These are phyloP conservation scores for Paramyrothecium sp. DNA, from an alignment of 2,329 filamentous ascomycete genomes.

Conservation along the genomic window DNA sequence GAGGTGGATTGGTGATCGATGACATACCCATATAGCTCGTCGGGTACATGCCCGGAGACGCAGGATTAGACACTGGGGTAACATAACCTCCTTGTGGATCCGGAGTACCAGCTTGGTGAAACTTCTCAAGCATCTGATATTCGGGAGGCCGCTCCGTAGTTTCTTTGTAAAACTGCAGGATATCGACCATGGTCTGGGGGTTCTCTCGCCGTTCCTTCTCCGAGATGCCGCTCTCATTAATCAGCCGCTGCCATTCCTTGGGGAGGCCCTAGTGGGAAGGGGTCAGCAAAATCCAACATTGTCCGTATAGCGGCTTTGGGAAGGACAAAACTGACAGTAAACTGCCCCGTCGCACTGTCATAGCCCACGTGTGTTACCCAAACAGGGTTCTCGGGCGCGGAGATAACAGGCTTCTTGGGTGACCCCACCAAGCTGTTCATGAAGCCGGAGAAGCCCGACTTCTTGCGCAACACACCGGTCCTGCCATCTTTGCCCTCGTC, in stretches of 20 bases:
- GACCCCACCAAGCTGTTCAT: conserved; percentile 82
- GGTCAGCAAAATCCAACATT: background rate
- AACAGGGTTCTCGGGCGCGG: conserved; percentile 95
- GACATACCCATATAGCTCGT: conserved; percentile 57
- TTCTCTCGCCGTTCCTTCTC: conserved; percentile 95
- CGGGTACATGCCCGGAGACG: conserved; percentile 54
- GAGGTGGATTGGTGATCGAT: conserved; percentile 72
- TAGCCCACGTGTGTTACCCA: conserved; percentile 98
- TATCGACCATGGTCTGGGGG: conserved; percentile 92
- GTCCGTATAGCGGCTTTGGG: conserved; percentile 9
- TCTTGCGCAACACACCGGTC: conserved; percentile 68
- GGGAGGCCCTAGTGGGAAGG: conserved; percentile 71
- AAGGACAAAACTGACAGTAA: conserved; percentile 66
- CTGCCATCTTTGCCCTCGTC: conserved; percentile 71
- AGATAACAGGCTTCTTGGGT: conserved; percentile 88
- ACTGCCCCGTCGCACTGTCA: conserved; percentile 93
- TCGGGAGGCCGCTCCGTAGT: conserved; percentile 78
- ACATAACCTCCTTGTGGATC: conserved; percentile 44
- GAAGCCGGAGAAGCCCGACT: conserved; percentile 84
- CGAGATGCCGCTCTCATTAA: conserved; percentile 93
- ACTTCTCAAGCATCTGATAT: conserved; percentile 92
- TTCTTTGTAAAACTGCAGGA: conserved; percentile 96
- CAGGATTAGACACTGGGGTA: conserved; percentile 39
- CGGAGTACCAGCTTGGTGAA: conserved; percentile 75
- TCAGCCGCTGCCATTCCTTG: conserved; percentile 95